Evolutionary conservation across 306 rosid species (phyloP), one percentile per base, ranked within the genome.

Genomic region (Sicyos edulis): DNA sequence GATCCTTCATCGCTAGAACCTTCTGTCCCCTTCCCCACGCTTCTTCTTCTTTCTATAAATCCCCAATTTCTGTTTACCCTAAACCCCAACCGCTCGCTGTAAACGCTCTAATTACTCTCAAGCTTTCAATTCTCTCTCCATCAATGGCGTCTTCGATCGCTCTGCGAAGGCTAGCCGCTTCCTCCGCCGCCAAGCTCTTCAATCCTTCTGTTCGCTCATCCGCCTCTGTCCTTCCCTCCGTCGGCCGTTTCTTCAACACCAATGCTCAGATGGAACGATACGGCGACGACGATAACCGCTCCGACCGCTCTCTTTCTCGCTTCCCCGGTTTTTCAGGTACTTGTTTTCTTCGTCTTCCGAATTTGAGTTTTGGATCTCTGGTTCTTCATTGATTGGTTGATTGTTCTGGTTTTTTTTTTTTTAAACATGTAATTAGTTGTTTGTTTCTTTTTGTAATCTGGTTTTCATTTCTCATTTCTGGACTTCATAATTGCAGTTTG

Each of bases 211-310:
- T 70, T 4, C 82, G 84, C 68, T 71, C 32, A 26, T 26, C 78
- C 40, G 68, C 73, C 47, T 78, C 78, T 0, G 16, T 61, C 0
- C 66, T 78, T 8, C 78, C 85, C 42, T 74, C 79, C 34, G 76
- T 76, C 56, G 77, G 70, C 68, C 85, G 85, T 54, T 78, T 78
- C 20, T 86, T 86, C 82, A 84, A 74, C 55, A 78, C 85, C 40
- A 70, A 86, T 37, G 45, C 76, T 21, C 86, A 86, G 80, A 24
- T 72, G 59, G 21, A 76, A 15, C 20, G 26, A 70, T 78, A 70
- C 56, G 79, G 52, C 5, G 63, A 52, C 4, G 62, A 12, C 0
- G 85, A 76, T 3, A 3, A 74, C 64, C 78, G 67, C 17, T 10
- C 76, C 9, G 65, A 32, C 9, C 65, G 78, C 13, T 56, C 77